phyloP scores from a whole-genome alignment of 2,329 filamentous ascomycete species.

The Phaeoacremonium minimum region DNA sequence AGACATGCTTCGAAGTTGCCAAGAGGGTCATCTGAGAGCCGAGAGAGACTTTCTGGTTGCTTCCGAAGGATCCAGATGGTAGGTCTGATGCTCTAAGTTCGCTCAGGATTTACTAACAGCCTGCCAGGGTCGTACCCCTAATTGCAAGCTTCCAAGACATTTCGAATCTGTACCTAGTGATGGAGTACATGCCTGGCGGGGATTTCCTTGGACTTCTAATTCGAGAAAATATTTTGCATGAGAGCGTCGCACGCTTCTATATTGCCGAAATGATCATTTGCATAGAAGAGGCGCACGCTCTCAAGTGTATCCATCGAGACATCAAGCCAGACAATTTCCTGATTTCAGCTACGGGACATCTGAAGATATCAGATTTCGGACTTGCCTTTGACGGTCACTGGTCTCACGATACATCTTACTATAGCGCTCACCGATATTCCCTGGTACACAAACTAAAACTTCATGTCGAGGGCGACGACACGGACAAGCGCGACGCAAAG shows the following conservation, averaged over 20 bases:
- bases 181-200: slow-evolving; percentile 97
- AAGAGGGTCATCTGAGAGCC: slow-evolving; percentile 87
- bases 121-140: slow-evolving; percentile 72
- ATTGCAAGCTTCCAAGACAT: slow-evolving; percentile 86
- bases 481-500: slow-evolving; percentile 56
- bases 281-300: slow-evolving; percentile 84
- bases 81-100: slow-evolving; percentile 11
- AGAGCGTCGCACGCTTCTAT: slow-evolving; percentile 78
- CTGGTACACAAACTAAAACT: slow-evolving; percentile 75
- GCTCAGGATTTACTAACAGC: slow-evolving; percentile 3
- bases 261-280: slow-evolving; percentile 94
- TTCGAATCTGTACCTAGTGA: slow-evolving; percentile 82
- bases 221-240: slow-evolving; percentile 76
- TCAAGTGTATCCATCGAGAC: slow-evolving; percentile 91
- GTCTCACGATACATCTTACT: slow-evolving; percentile 86
- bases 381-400: slow-evolving; percentile 94
- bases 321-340: slow-evolving; percentile 98
- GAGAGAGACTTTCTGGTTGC: slow-evolving; percentile 89
- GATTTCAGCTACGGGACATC: slow-evolving; percentile 79
- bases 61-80: slow-evolving; percentile 82
- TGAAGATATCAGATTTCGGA: slow-evolving; percentile 96
- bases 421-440: slow-evolving; percentile 75
- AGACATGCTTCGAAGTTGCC: slow-evolving; percentile 83
- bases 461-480: slow-evolving; percentile 65
- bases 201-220: slow-evolving; percentile 88